A percentile compares a stretch with the other conserved stretches of the same genome.
These are phyloP conservation scores for Brasilioporus rufonigricans DNA, from an alignment of 768 basidiomycete species.

Conservation along the genomic window DNA sequence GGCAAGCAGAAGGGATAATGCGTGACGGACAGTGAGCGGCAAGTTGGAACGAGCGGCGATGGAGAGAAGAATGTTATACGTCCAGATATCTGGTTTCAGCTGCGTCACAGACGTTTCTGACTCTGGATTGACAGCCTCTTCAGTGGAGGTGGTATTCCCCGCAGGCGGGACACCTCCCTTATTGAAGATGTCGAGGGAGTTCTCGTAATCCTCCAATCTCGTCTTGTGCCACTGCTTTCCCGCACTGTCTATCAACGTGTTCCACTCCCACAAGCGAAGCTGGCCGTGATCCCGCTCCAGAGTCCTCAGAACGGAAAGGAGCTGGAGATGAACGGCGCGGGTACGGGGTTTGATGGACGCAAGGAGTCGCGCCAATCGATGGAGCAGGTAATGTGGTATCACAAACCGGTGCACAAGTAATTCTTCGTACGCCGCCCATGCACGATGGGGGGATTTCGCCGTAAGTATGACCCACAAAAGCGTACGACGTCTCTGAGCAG, in stretches of 20 bases:
- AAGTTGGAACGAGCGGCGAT: slow-evolving; percentile 57
- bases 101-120: background rate
- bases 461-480: slow-evolving; percentile 34
- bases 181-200: slow-evolving; percentile 56
- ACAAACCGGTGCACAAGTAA: slow-evolving; percentile 24
- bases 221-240: slow-evolving; percentile 66
- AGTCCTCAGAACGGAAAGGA: slow-evolving; percentile 64
- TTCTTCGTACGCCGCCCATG: slow-evolving; percentile 45
- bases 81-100: slow-evolving; percentile 58
- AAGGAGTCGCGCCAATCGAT: slow-evolving; percentile 61
- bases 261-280: slow-evolving; percentile 71
- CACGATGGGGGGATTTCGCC: slow-evolving; percentile 31
- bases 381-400: slow-evolving; percentile 46
- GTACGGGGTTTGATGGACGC: slow-evolving; percentile 53
- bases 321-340: slow-evolving; percentile 56
- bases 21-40: slow-evolving; percentile 44
- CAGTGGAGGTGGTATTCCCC: slow-evolving; percentile 3
- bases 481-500: slow-evolving; percentile 20
- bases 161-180: slow-evolving; percentile 50
- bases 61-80: slow-evolving; percentile 65
- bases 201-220: slow-evolving; percentile 53
- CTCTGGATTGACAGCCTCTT: slow-evolving; percentile 9
- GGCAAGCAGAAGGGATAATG: slow-evolving; percentile 49
- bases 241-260: slow-evolving; percentile 64
- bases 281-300: slow-evolving; percentile 54